phyloP scores from a whole-genome alignment of 495 filamentous ascomycete genomes.

The Penicillium turbatum region DNA sequence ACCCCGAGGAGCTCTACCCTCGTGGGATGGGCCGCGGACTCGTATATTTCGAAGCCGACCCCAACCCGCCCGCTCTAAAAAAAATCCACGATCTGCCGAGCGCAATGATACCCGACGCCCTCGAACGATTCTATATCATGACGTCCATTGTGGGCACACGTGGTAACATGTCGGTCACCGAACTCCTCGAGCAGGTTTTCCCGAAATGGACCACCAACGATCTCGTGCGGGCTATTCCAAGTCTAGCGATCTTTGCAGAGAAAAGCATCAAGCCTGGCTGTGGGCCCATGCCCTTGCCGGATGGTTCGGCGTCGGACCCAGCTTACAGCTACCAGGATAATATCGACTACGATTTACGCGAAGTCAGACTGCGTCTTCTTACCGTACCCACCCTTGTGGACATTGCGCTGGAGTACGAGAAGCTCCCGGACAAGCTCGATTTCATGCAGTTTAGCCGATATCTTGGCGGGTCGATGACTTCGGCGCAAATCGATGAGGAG shows the following conservation, averaged over 20 bases:
- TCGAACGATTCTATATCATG: slow-evolving; percentile 25
- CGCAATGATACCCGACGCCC: slow-evolving; percentile 5
- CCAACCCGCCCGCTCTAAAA: slow-evolving; percentile 15
- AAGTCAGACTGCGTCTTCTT: slow-evolving; percentile 23
- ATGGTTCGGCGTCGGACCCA: slow-evolving; percentile 17
- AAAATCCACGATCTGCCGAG: slow-evolving; percentile 14
- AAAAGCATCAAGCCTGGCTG: slow-evolving; percentile 32
- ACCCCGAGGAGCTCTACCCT: slow-evolving; percentile 55
- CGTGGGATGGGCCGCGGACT: slow-evolving; percentile 18
- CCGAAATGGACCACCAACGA: slow-evolving; percentile 25
- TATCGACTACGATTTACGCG: slow-evolving; percentile 37
- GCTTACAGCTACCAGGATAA: slow-evolving; percentile 30
- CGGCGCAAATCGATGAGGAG: slow-evolving; percentile 19
- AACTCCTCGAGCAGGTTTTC: slow-evolving; percentile 27
- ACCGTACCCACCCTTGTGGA: slow-evolving; percentile 26
- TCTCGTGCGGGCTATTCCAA: slow-evolving; percentile 31
- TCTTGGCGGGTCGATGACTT: slow-evolving; percentile 36
- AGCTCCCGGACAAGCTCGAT: slow-evolving; percentile 12
- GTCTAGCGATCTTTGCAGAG: slow-evolving; percentile 25
- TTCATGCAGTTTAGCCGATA: slow-evolving; percentile 25
- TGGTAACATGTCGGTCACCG: slow-evolving; percentile 17
- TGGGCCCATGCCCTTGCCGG: slow-evolving; percentile 17
- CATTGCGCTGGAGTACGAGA: slow-evolving; percentile 31
- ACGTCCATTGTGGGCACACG: slow-evolving; percentile 21
- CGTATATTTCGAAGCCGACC: slow-evolving; percentile 39